Conservation (phyloP, 306 rosid genomes). For the Rosa rugosa region DNA sequence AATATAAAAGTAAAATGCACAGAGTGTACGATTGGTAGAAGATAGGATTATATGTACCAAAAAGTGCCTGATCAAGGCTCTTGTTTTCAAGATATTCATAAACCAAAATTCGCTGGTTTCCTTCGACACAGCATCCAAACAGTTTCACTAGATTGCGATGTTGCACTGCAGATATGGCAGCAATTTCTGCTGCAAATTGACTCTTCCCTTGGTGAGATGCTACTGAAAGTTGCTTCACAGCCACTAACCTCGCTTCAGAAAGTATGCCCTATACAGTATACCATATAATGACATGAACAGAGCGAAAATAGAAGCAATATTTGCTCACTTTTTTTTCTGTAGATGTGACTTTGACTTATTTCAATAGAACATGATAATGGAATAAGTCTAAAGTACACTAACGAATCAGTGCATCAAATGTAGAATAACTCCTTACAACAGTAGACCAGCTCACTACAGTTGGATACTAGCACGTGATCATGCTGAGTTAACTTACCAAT, state of each 20-base stretch:
- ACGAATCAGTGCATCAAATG: too few relatives aligned
- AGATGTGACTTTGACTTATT: too few relatives aligned
- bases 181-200: slow-evolving; percentile 36
- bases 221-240: slow-evolving; percentile 37
- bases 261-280: slow-evolving; percentile 29
- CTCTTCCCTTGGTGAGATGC: slow-evolving; percentile 32
- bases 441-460: too few relatives aligned
- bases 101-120: slow-evolving; percentile 24
- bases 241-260: slow-evolving; percentile 33
- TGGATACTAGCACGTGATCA: too few relatives aligned
- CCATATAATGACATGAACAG: background rate
- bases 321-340: too few relatives aligned
- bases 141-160: slow-evolving; percentile 38
- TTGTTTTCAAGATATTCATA: slow-evolving; percentile 28
- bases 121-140: slow-evolving; percentile 40
- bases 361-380: too few relatives aligned
- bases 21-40: too few relatives aligned
- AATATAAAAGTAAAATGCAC: too few relatives aligned
- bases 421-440: too few relatives aligned
- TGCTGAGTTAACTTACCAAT: too few relatives aligned
- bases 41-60: slow-evolving; percentile 15
- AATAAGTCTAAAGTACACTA: too few relatives aligned
- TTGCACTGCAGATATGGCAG: slow-evolving; percentile 27
- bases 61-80: slow-evolving; percentile 27
- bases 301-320: too few relatives aligned